Percentiles rank a stretch among this genome's conserved stretches.
These are phyloP conservation scores for Chaetomium olivaceum DNA, from an alignment of 2,329 filamentous ascomycete genomes.

Conservation along the genomic window DNA sequence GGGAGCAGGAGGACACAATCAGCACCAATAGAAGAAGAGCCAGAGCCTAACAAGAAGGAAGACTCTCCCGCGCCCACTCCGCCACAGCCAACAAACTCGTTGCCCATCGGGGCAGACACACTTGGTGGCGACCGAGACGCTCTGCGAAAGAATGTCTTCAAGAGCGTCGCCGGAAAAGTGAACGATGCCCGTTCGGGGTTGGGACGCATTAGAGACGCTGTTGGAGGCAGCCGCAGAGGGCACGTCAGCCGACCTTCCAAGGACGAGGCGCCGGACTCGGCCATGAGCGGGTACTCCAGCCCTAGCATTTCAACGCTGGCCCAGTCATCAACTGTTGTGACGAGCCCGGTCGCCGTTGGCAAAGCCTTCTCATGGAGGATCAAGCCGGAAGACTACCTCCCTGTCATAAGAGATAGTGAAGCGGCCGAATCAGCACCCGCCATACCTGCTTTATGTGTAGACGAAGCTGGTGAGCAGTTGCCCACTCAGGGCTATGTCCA, in stretches of 20 bases:
- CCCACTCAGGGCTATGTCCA: slow-evolving; percentile 1
- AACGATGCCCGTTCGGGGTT: slow-evolving; percentile 80
- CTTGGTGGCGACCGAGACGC: slow-evolving; percentile 57
- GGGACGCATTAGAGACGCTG: slow-evolving; percentile 81
- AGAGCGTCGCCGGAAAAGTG: slow-evolving; percentile 75
- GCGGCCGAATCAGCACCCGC: slow-evolving; percentile 29
- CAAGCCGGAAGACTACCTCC: slow-evolving; percentile 61
- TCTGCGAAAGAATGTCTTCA: slow-evolving; percentile 68
- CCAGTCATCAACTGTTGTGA: slow-evolving; percentile 39
- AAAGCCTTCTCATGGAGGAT: slow-evolving; percentile 65
- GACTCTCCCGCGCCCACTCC: slow-evolving; percentile 46
- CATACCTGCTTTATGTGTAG: slow-evolving; percentile 24
- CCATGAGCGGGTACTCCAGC: slow-evolving; percentile 35
- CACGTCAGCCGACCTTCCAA: slow-evolving; percentile 57
- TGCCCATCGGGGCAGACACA: slow-evolving; percentile 49
- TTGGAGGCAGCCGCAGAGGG: slow-evolving; percentile 61
- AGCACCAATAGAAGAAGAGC: slow-evolving; percentile 55
- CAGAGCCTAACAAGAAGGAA: slow-evolving; percentile 47
- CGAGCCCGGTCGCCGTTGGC: slow-evolving; percentile 46
- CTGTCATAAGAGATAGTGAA: slow-evolving; percentile 42
- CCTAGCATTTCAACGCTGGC: slow-evolving; percentile 42
- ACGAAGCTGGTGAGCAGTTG: slow-evolving; percentile 18
- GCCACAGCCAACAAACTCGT: slow-evolving; percentile 46
- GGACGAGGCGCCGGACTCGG: slow-evolving; percentile 51
- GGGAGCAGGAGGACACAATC: slow-evolving; percentile 52